phyloP scores from a whole-genome alignment of 495 filamentous ascomycete species.

The Annulohypoxylon bovei region DNA sequence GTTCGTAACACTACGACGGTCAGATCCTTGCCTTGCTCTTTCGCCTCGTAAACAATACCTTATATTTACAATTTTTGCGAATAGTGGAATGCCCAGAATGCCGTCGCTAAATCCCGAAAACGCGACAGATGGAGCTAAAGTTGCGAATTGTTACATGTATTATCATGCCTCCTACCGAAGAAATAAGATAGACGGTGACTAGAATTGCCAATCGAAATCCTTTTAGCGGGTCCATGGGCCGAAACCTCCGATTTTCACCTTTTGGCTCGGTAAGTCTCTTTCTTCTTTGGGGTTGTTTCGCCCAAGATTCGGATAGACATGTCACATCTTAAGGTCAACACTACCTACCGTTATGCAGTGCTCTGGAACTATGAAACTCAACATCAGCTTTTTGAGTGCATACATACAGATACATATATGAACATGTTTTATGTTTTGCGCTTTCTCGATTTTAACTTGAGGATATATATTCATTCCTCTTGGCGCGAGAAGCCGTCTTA shows the following conservation, averaged over 20 bases:
- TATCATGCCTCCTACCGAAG: not conserved
- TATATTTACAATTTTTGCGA: not conserved
- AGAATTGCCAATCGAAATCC: conserved; percentile 20
- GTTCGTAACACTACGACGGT: not conserved
- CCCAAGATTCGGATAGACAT: conserved; percentile 27
- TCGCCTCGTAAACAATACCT: not conserved
- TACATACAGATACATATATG: not conserved
- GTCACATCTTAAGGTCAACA: conserved; percentile 9
- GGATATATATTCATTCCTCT: not conserved
- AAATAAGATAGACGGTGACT: conserved; percentile 5
- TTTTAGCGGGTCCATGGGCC: conserved; percentile 41
- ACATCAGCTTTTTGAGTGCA: not conserved
- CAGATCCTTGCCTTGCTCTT: not conserved
- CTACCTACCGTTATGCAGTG: not conserved
- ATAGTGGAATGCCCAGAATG: not conserved
- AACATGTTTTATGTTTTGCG: conserved; percentile 1
- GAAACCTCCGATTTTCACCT: conserved; percentile 40
- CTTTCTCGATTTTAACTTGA: not conserved
- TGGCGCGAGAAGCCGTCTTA: conserved; percentile 12
- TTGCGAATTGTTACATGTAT: not conserved
- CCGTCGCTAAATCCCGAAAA: not conserved
- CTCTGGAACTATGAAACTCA: conserved; percentile 21
- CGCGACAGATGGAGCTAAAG: not conserved
- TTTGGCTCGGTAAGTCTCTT: conserved; percentile 36
- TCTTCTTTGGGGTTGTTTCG: conserved; percentile 22